Evolutionary conservation across 2,329 filamentous ascomycete genomes (phyloP), one percentile per base, ranked within the genome.

Genomic region (Penicillium sp.): DNA sequence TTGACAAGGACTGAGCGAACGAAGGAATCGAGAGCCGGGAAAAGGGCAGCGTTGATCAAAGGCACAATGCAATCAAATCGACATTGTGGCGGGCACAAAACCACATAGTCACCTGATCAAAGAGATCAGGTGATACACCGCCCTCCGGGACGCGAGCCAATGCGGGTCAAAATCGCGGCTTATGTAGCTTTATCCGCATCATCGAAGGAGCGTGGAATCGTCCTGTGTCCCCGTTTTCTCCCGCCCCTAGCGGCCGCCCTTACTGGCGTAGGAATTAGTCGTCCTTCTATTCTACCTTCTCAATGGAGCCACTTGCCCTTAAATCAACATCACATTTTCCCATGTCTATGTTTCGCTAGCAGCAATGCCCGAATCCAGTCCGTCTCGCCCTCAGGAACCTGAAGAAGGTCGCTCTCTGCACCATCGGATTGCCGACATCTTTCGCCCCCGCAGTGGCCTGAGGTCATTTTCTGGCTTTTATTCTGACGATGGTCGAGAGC

Each of bases 61-160:
- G 50, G 50, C 54, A 56, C 51, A 59, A 54, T 57, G 43, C 38
- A 47, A 33, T 55, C 48, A 57, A 58, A 55, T 60, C 56, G 41
- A 56, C 57, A 35, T 62, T 61, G 59, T 62, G 59, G 57, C 57
- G 57, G 59, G 37, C 54, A 55, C 59, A 62, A 63, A 63, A 62
- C 58, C 60, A 62, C 60, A 59, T 29, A 30, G 25, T 27, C 33
- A 35, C 22, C 11, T 27, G 22, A 27, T 13, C 16, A 12, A 30
- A 28, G n/a, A 6, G 18, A 28, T 39, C 47, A 50, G 37, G 40
- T 43, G 51, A 49, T 23, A 20, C 40, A 51, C 48, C 48, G 48
- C 52, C 16, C 9, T 22, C 18, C 18, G 18, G 9, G 18, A 22
- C 18, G 18, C 18, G 5, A 5, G 5, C 9, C 18, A 22, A 22